These are phyloP conservation scores for Symbiodinium pilosum DNA, from an alignment of 73 alveolate genomes.

Conservation along the genomic window DNA sequence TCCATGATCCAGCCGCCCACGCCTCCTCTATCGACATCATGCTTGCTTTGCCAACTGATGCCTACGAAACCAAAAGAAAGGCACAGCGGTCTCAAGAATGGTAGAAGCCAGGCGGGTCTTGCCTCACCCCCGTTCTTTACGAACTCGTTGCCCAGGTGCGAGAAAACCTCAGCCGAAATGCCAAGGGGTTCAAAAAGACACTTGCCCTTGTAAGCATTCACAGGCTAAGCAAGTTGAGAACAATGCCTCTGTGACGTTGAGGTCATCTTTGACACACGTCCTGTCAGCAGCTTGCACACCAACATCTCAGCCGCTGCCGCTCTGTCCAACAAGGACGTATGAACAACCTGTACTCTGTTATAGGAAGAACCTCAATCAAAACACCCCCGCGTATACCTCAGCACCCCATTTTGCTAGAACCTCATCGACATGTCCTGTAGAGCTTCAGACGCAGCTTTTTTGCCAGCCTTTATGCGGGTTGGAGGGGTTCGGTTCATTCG, in stretches of 20 bases:
- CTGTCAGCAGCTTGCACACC: not conserved
- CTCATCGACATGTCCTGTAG: conserved; percentile 75
- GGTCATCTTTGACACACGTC: conserved; percentile 98
- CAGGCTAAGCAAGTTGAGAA: not conserved
- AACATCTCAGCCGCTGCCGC: no score
- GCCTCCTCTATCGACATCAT: conserved; percentile 95
- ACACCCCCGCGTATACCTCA: no score
- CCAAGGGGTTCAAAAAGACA: not conserved
- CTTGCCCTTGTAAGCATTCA: no score
- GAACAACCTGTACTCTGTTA: no score
- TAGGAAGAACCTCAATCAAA: no score
- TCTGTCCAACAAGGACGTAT: no score
- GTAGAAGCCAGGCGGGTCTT: not conserved
- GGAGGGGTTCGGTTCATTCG: no score
- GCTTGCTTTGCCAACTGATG: conserved; percentile 81
- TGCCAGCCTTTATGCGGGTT: conserved; percentile 96
- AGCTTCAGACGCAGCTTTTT: conserved; percentile 96
- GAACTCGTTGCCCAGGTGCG: conserved; percentile 76
- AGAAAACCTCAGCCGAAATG: conserved; percentile 44
- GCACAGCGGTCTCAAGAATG: not conserved
- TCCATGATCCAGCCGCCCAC: no score
- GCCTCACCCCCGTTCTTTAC: conserved; percentile 87
- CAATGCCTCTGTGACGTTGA: conserved; percentile 97
- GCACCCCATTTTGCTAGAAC: no score
- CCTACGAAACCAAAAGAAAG: not conserved